A percentile compares a stretch with the other conserved stretches of the same genome.
These are phyloP conservation scores for Papilionanthe hybrid DNA, from an alignment of 116 monocot genomes.

Conservation along the genomic window DNA sequence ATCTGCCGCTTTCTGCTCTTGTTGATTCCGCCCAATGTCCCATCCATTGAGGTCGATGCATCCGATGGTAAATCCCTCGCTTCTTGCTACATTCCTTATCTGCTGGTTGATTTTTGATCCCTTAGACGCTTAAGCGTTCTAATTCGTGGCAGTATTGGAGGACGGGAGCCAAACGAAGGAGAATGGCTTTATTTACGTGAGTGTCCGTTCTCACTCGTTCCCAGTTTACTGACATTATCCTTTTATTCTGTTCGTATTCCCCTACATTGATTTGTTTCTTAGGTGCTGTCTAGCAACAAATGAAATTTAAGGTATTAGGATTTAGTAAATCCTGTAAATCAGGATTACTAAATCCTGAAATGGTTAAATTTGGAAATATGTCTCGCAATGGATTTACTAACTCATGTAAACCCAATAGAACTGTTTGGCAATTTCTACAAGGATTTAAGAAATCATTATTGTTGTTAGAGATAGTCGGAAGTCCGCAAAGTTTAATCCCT, in stretches of 20 bases:
- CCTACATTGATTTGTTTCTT: not conserved
- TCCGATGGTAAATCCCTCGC: conserved; percentile 60
- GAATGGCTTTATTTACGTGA: conserved; percentile 93
- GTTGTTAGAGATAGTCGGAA: no score
- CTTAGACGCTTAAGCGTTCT: conserved; percentile 2
- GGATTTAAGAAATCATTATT: no score
- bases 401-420: no score
- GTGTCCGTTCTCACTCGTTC: conserved; percentile 18
- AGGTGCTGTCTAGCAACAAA: no score
- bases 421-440: no score
- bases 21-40: conserved; percentile 92
- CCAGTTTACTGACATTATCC: not conserved
- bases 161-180: conserved; percentile 74
- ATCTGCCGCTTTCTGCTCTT: conserved; percentile 75
- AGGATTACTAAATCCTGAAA: no score
- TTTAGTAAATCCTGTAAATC: no score
- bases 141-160: conserved; percentile 53
- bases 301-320: no score
- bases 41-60: conserved; percentile 96
- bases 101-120: not conserved
- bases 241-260: not conserved
- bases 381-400: no score
- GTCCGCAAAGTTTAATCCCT: no score
- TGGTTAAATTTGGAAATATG: no score
- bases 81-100: not conserved